Percentiles rank a stretch among this genome's conserved stretches.
Evolutionary conservation across 1,284 basidiomycete genomes (phyloP).

Genomic region (Puccinia triticina): DNA sequence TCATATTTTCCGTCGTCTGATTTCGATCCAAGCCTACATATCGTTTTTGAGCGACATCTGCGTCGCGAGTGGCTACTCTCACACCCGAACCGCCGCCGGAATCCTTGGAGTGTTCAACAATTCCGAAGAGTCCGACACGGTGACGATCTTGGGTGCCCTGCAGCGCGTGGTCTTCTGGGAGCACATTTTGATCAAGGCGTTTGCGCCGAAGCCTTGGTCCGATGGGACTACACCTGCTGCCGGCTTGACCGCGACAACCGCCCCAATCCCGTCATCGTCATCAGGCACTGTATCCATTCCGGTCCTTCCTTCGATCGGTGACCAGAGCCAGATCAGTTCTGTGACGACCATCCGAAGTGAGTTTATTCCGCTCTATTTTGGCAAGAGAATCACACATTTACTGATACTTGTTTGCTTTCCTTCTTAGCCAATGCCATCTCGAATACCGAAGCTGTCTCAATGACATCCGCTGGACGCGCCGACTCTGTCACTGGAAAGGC

Average conservation of each 20-base stretch:
- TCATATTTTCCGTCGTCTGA: slow-evolving; percentile 72
- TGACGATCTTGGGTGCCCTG: slow-evolving; percentile 76
- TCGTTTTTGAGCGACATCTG: slow-evolving; percentile 87
- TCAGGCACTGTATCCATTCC: slow-evolving; percentile 25
- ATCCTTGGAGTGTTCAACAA: slow-evolving; percentile 76
- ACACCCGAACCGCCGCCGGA: slow-evolving; percentile 74
- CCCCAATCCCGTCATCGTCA: slow-evolving; percentile 45
- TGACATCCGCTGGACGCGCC: slow-evolving; percentile 63
- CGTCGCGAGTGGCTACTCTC: slow-evolving; percentile 79
- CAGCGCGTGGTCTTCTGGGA: slow-evolving; percentile 86
- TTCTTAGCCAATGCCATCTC: slow-evolving; percentile 22
- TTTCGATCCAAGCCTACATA: slow-evolving; percentile 75
- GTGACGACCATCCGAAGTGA: slow-evolving; percentile 5
- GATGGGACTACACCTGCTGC: slow-evolving; percentile 29
- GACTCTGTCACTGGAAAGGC: slow-evolving; percentile 58
- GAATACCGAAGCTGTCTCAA: slow-evolving; percentile 20
- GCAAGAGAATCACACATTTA: not conserved
- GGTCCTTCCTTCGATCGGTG: slow-evolving; percentile 43
- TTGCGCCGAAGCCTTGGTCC: slow-evolving; percentile 60
- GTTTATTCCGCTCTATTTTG: not conserved
- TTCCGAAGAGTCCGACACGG: slow-evolving; percentile 68
- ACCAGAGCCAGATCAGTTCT: slow-evolving; percentile 12
- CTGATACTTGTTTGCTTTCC: not conserved
- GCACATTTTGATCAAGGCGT: slow-evolving; percentile 74
- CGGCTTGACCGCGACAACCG: slow-evolving; percentile 50